Evolutionary conservation across 169 alveolate genomes (phyloP), one percentile per base, ranked within the genome.

Genomic region (Theileria luwenshuni): DNA sequence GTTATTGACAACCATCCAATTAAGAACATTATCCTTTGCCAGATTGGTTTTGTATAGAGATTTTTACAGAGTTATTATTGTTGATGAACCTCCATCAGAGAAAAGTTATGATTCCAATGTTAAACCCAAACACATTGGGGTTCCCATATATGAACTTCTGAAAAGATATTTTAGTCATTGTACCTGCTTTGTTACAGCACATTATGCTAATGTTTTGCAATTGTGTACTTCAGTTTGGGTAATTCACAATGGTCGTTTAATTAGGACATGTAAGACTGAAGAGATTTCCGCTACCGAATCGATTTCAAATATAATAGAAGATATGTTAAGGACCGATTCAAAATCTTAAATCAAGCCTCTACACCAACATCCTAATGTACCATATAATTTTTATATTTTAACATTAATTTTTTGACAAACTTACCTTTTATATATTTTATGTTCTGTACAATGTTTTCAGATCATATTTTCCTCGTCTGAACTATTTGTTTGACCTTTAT

Each of bases 61-160:
- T 17, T 69, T 68, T 17, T 91, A 89, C 68, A 90, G 86, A 59
- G 68, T 91, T 48, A 58, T 91, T 5, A 54, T 91, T 45, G 74
- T 91, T 27, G 95, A 91, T 67, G 95, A 91, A 64, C 93, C 94
- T 32, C 95, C 94, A 13, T 70, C 86, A 6, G 86, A 79, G 33
- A 79, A 79, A 21, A 45, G 19, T 10, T n/a, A 13, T 35, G 23
- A 19, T 21, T 19, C 19, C 27, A 15, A 48, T 10, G 6, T 28
- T 12, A 3, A 33, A 5, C 41, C 28, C 7, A 35, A 12, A 51
- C 83, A 69, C 0, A n/a, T 38, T 1, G 72, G 51, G 8, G 54
- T 49, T 52, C 77, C 86, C 21, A 76, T 76, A 2, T 58, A 69
- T 58, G 48, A 38, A 7, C 43, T 56, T 6, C 32, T 56, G 7